These are phyloP conservation scores for Penicillium decumbens DNA, from an alignment of 2,329 filamentous ascomycete species.

Conservation along the genomic window DNA sequence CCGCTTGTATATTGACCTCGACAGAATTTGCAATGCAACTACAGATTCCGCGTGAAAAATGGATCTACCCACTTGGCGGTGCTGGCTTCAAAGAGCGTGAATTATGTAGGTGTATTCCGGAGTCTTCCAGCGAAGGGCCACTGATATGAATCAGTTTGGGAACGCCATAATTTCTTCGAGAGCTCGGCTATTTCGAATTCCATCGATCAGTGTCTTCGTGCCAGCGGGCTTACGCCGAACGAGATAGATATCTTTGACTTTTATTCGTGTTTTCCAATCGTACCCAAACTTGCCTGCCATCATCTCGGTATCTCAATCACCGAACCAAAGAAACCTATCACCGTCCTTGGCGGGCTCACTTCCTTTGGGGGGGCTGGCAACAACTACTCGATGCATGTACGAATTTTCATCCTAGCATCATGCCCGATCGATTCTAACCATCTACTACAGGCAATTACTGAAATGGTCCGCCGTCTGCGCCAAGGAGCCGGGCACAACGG, in stretches of 20 bases:
- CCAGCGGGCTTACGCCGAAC: conserved; percentile 46
- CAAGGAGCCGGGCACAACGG: conserved; percentile 46
- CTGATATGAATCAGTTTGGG: conserved; percentile 51
- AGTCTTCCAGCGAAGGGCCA: not conserved
- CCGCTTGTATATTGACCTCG: conserved; percentile 58
- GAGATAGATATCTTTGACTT: conserved; percentile 61
- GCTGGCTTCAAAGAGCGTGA: conserved; percentile 57
- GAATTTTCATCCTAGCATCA: not conserved
- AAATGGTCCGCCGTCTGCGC: conserved; percentile 54
- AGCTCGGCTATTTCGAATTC: conserved; percentile 57
- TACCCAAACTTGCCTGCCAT: conserved; percentile 61
- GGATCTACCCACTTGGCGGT: conserved; percentile 62
- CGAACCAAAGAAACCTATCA: conserved; percentile 50
- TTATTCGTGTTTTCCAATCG: conserved; percentile 66
- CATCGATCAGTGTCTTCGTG: conserved; percentile 50
- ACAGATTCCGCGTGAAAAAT: conserved; percentile 52
- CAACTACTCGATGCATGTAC: conserved; percentile 65
- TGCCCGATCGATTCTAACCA: not conserved
- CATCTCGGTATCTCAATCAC: conserved; percentile 54
- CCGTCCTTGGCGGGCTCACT: conserved; percentile 61
- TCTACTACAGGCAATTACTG: conserved; percentile 45
- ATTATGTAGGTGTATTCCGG: conserved; percentile 45
- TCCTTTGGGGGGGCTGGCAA: conserved; percentile 67
- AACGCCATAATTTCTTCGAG: conserved; percentile 55
- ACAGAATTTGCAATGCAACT: conserved; percentile 52